A percentile compares a stretch with the other conserved stretches of the same genome.
Evolutionary conservation across 768 basidiomycete species (phyloP).

Genomic region (Trichaptum fuscoviolaceum): DNA sequence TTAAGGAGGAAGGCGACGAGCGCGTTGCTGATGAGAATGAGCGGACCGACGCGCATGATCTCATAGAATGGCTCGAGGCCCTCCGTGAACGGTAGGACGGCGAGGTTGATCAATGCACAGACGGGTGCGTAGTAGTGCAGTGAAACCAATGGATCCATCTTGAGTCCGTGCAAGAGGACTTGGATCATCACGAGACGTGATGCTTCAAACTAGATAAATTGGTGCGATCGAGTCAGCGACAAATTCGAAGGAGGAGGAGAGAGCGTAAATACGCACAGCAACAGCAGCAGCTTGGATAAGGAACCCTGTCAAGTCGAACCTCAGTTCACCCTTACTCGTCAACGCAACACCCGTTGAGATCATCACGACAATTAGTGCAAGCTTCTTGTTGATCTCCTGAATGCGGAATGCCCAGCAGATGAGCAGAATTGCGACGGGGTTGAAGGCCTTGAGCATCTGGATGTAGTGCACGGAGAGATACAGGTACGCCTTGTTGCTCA

Average conservation of each 20-base stretch:
- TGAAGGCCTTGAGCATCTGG: conserved; percentile 98
- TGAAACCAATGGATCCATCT: conserved; percentile 96
- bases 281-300: conserved; percentile 84
- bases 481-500: conserved; percentile 90
- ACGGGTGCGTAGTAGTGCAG: conserved; percentile 96
- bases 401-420: conserved; percentile 91
- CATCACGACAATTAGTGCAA: conserved; percentile 81
- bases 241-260: background rate
- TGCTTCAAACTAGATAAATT: conserved; percentile 69
- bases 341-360: conserved; percentile 88
- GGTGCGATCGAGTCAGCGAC: background rate
- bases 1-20: conserved; percentile 84
- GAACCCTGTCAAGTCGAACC: conserved; percentile 85
- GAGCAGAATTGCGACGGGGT: conserved; percentile 82
- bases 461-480: conserved; percentile 92
- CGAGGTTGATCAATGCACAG: conserved; percentile 84
- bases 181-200: conserved; percentile 96
- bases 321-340: conserved; percentile 84
- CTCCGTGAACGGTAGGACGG: conserved; percentile 87
- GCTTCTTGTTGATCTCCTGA: conserved; percentile 78
- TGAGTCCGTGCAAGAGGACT: conserved; percentile 87
- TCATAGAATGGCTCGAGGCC: conserved; percentile 83
- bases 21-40: conserved; percentile 79
- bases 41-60: conserved; percentile 51
- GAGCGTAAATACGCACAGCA: conserved; percentile 44